Base-by-base conservation (phyloP, 2,329 filamentous ascomycete species). In the Mollisiaceae sp. region DNA sequence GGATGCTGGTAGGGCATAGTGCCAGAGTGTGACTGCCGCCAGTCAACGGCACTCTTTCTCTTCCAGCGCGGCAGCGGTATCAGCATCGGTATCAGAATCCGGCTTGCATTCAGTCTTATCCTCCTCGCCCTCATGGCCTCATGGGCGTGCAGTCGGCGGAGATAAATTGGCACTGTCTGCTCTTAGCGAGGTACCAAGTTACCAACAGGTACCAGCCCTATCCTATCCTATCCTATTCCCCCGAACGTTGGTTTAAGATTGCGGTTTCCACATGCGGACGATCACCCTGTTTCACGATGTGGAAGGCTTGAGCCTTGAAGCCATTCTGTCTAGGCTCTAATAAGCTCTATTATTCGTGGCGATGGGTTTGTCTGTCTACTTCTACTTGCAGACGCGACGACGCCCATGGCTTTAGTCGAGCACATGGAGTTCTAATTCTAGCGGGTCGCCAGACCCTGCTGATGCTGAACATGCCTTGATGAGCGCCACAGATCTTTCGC, bases 161-260 rank as follows among this genome's bases (percentile, higher is more conserved):
- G 50, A 54, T 54, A 54, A 27, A 54, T 18, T 54, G 22, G 27
- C 27, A 54, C 8, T 2, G 45, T 54, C 50, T 27, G 22, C 27
- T 32, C 18, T 54, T 32, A 35, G 47, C 1, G 24, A 52, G 8
- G 22, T 18, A 4, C 20, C 20, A 24, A n/a, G n/a, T n/a, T n/a
- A n/a, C n/a, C n/a, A n/a, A n/a, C n/a, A n/a, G n/a, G n/a, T n/a
- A n/a, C n/a, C n/a, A n/a, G n/a, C n/a, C n/a, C n/a, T n/a, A n/a
- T n/a, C n/a, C n/a, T n/a, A 11, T 8, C 47, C 14, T 12, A 18
- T 24, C 24, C 32, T 35, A 54, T 54, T 54, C 24, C 24, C 27
- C 50, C 50, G 50, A 54, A 54, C 50, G 50, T 54, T 54, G 50
- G 12, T 54, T 54, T 54, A 54, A 54, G 50, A 54, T 54, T 54